Evolutionary conservation across 129 eudicot genomes (phyloP), one percentile per base, ranked within the genome.

Genomic region (Heracleum sosnowskyi): DNA sequence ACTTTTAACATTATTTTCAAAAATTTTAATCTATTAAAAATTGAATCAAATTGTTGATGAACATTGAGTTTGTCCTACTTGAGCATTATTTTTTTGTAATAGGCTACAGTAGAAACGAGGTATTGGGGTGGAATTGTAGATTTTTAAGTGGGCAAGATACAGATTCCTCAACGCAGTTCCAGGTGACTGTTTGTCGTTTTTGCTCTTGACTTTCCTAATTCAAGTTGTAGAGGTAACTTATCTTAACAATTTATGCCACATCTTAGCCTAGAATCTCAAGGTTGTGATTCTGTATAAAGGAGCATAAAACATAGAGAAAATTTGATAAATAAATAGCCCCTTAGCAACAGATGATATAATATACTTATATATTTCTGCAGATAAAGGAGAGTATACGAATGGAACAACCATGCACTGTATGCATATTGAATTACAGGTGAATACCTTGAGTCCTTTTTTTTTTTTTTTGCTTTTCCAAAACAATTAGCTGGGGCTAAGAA

Each of bases 381-480:
- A 89, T 93, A 74, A 86, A 81, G 81, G 90, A 89, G 79, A 77
- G 88, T 81, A 82, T 93, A 77, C 83, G 75, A 80, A 78, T 45
- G 45, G 88, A 83, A 74, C 84, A 88, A 78, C 53, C 93, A 49
- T 87, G 97, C 84, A 93, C 90, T 44, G 92, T 86, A 69, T 88
- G 90, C 86, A 87, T 91, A 81, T 79, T 93, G 85, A 89, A 91
- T 88, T 91, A 93, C 91, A 93, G 98, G 98, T 93, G 57, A 79
- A 84, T 76, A 29, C 74, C 20, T 66, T 15, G 45, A 36, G 13
- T 26, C 22, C 1, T 17, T 33, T 33, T 2, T 33, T 0, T 68
- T 2, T 17, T 33, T 33, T 2, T 33, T 0, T 68, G 4, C 36
- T 36, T 35, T 36, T 20, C 45, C 12, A 69, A 69, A 36, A 69